phyloP scores from a whole-genome alignment of 805 yeast genomes.

The Torulaspora microellipsoides region DNA sequence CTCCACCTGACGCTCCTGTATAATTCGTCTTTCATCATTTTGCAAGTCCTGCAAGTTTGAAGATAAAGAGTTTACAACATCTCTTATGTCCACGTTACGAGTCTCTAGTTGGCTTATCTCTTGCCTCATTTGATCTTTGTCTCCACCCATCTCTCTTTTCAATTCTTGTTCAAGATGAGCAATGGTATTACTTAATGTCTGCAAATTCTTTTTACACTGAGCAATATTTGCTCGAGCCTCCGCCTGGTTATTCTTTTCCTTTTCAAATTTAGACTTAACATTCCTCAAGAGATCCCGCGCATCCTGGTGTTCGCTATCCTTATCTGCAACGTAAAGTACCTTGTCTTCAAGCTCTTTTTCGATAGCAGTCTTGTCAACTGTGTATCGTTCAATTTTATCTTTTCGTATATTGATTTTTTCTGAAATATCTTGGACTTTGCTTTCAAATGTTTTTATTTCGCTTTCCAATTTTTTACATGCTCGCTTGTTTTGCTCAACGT shows the following conservation, averaged over 20 bases:
- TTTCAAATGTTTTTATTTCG: slow-evolving; percentile 15
- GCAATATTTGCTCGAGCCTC: slow-evolving; percentile 21
- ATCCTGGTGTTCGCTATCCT: slow-evolving; percentile 19
- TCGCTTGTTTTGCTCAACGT: slow-evolving; percentile 27
- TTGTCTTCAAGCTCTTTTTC: slow-evolving; percentile 17
- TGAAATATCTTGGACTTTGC: slow-evolving; percentile 18
- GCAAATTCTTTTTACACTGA: slow-evolving; percentile 20
- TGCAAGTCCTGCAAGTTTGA: slow-evolving; percentile 16
- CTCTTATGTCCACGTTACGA: slow-evolving; percentile 12
- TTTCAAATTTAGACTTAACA: slow-evolving; percentile 18
- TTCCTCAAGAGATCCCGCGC: slow-evolving; percentile 16
- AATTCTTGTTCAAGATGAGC: slow-evolving; percentile 26
- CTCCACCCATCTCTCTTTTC: slow-evolving; percentile 30
- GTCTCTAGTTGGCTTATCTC: slow-evolving; percentile 14
- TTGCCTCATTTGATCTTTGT: slow-evolving; percentile 26
- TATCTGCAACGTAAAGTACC: slow-evolving; percentile 13
- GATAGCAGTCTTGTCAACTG: slow-evolving; percentile 17
- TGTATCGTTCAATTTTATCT: slow-evolving; percentile 28
- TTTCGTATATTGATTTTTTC: slow-evolving; percentile 20
- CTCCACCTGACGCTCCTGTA: slow-evolving; percentile 12
- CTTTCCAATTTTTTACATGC: slow-evolving; percentile 16
- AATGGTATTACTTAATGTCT: slow-evolving; percentile 20
- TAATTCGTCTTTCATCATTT: slow-evolving; percentile 14
- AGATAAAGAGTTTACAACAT: slow-evolving; percentile 4
- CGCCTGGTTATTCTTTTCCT: slow-evolving; percentile 20